Percentiles rank a stretch among this genome's conserved stretches.
phyloP scores from a whole-genome alignment of 768 basidiomycete species.

The Clitopilus hobsonii region DNA sequence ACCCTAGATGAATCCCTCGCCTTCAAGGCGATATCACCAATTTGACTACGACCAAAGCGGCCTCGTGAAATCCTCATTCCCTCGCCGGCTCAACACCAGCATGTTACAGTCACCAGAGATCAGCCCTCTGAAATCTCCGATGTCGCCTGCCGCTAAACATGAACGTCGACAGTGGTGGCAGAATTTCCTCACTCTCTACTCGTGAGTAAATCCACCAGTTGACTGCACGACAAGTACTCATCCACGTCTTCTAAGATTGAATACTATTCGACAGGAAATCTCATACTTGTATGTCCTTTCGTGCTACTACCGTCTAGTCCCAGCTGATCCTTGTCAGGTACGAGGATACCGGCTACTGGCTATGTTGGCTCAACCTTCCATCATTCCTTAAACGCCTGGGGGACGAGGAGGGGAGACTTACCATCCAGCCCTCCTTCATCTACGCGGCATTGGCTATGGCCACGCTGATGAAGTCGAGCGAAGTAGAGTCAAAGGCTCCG shows the following conservation, averaged over 20 bases:
- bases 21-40: conserved; percentile 21
- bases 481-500: conserved; percentile 45
- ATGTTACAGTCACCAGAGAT: conserved; percentile 27
- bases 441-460: conserved; percentile 67
- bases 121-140: conserved; percentile 26
- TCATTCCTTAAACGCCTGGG: conserved; percentile 49
- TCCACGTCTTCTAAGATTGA: conserved; percentile 29
- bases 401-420: conserved; percentile 44
- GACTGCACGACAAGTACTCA: background rate
- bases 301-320: background rate
- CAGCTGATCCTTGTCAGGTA: conserved; percentile 37
- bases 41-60: conserved; percentile 32
- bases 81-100: conserved; percentile 33
- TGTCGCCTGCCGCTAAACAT: conserved; percentile 26
- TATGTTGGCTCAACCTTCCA: conserved; percentile 63
- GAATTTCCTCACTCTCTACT: conserved; percentile 28
- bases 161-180: conserved; percentile 41
- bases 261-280: conserved; percentile 46
- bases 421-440: conserved; percentile 69
- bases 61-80: conserved; percentile 31
- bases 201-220: conserved; percentile 22
- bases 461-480: conserved; percentile 68
- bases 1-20: conserved; percentile 18
- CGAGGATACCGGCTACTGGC: conserved; percentile 56
- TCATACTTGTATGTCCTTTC: conserved; percentile 40